A percentile compares a stretch with the other conserved stretches of the same genome.
These are phyloP conservation scores for Magnaporthales sp. DNA, from an alignment of 2,329 filamentous ascomycete species.

Conservation along the genomic window DNA sequence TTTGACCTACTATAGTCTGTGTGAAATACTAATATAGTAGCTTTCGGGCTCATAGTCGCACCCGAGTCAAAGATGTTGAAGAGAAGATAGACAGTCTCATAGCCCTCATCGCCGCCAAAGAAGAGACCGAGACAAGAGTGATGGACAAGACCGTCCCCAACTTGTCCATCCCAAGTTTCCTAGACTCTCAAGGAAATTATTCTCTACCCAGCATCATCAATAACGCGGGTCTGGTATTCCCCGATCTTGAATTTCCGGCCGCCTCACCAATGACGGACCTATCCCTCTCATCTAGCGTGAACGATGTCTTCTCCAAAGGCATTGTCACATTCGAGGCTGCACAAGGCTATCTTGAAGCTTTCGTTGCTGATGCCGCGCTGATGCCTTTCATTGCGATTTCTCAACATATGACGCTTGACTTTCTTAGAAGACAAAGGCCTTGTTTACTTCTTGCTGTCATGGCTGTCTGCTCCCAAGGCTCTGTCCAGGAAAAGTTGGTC, in stretches of 20 bases:
- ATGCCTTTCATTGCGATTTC: constrained; percentile 14
- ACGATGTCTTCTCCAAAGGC: constrained; percentile 6
- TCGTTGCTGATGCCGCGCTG: constrained; percentile 1
- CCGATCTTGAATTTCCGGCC: background rate
- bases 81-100: constrained; percentile 15
- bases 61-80: constrained; percentile 14
- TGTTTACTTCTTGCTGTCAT: constrained; percentile 13
- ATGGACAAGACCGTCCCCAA: background rate
- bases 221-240: background rate
- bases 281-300: constrained; percentile 9
- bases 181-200: background rate
- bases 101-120: constrained; percentile 21
- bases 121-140: constrained; percentile 7
- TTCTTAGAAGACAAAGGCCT: constrained; percentile 13
- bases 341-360: constrained; percentile 7
- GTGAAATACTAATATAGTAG: background rate
- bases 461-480: background rate
- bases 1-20: background rate
- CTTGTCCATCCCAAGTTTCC: background rate
- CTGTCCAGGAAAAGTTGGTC: constrained; percentile 10
- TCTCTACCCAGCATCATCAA: background rate
- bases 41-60: constrained; percentile 8
- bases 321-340: constrained; percentile 10
- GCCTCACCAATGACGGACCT: background rate
- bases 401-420: constrained; percentile 7